These are phyloP conservation scores for Stylonectria norvegica DNA, from an alignment of 2,329 filamentous ascomycete genomes.

Conservation along the genomic window DNA sequence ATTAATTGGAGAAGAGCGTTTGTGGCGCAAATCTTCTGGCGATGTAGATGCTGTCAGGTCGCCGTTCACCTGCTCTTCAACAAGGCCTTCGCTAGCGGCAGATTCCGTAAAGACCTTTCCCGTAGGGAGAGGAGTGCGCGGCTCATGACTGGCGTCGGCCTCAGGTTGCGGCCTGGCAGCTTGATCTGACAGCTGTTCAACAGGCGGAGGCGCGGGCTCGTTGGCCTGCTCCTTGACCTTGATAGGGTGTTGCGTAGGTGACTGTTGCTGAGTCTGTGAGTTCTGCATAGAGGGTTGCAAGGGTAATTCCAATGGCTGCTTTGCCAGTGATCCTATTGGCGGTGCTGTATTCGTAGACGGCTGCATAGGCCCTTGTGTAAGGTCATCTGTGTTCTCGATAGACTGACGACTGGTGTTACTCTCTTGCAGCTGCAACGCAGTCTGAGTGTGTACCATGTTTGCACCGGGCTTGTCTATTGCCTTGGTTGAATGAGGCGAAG, in stretches of 20 bases:
- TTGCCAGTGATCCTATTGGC: no score
- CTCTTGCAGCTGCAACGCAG: slow-evolving; percentile 2
- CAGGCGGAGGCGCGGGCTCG: slow-evolving; percentile 14
- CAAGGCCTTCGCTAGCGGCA: background rate
- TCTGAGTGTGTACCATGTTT: background rate
- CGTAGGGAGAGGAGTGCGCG: slow-evolving; percentile 6
- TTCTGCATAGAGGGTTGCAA: no score
- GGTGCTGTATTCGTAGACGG: no score
- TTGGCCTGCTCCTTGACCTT: no score
- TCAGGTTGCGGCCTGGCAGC: slow-evolving; percentile 20
- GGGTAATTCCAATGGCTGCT: no score
- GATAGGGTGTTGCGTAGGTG: no score
- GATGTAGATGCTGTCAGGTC: background rate
- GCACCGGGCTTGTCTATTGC: slow-evolving; percentile 15
- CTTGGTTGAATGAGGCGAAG: slow-evolving; percentile 27
- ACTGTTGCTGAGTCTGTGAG: no score
- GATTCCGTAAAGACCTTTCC: background rate
- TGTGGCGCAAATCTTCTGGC: slow-evolving; percentile 7
- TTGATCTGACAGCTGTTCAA: slow-evolving; percentile 16
- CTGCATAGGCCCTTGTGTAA: background rate
- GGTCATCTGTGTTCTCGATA: slow-evolving; percentile 7
- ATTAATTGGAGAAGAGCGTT: slow-evolving; percentile 7
- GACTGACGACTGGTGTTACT: slow-evolving; percentile 6
- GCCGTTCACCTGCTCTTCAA: slow-evolving; percentile 11
- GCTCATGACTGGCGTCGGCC: slow-evolving; percentile 7